These are phyloP conservation scores for Helianthus annuus DNA, from an alignment of 129 eudicot species.

Conservation along the genomic window HanXRQr2.0-SUNRISE NC_035437.2:113408830-113409329, in stretches of 20 bases:
- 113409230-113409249: not conserved
- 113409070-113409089: slow-evolving; percentile 80
- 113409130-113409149: not conserved
- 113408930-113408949: too few relatives aligned
- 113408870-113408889: too few relatives aligned
- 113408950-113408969: too few relatives aligned
- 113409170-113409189: too few relatives aligned
- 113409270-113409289: not conserved
- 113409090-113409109: slow-evolving; percentile 77
- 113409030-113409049: slow-evolving; percentile 41
- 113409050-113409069: slow-evolving; percentile 72
- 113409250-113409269: not conserved
- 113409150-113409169: too few relatives aligned
- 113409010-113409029: slow-evolving; percentile 71
- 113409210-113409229: slow-evolving; percentile 7
- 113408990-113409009: slow-evolving; percentile 90
- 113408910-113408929: too few relatives aligned
- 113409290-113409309: slow-evolving; percentile 2
- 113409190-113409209: not conserved
- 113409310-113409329: slow-evolving; percentile 46
- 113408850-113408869: too few relatives aligned
- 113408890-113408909: too few relatives aligned
- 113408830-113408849: too few relatives aligned
- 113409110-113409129: slow-evolving; percentile 84
- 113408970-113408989: too few relatives aligned